A percentile compares a stretch with the other conserved stretches of the same genome.
These are phyloP conservation scores for Trichoderma guizhouense DNA, from an alignment of 2,329 filamentous ascomycete species.

Conservation along the genomic window DNA sequence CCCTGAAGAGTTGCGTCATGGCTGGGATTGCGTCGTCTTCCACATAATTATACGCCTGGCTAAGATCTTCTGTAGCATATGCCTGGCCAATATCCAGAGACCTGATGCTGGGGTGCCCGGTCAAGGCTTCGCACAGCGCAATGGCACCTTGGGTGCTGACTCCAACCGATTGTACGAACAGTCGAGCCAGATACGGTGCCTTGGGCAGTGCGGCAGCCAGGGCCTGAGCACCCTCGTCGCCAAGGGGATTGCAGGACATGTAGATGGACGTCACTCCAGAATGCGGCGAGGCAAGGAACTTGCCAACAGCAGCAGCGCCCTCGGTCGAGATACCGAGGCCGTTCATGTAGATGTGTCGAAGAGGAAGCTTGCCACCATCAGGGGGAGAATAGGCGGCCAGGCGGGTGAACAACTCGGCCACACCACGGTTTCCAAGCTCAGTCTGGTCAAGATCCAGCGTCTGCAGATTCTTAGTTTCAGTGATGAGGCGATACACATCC, in stretches of 20 bases:
- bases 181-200: constrained; percentile 34
- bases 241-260: constrained; percentile 38
- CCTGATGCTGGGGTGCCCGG: constrained; percentile 34
- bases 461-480: constrained; percentile 39
- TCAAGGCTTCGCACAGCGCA: constrained; percentile 37
- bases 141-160: constrained; percentile 39
- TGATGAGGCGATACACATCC: constrained; percentile 44
- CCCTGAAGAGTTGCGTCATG: constrained; percentile 34
- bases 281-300: constrained; percentile 33
- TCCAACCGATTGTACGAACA: constrained; percentile 43
- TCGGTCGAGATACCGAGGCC: constrained; percentile 34
- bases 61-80: constrained; percentile 45
- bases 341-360: constrained; percentile 38
- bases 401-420: constrained; percentile 41
- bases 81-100: constrained; percentile 44
- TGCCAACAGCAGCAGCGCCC: constrained; percentile 31
- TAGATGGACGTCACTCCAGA: constrained; percentile 37
- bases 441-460: constrained; percentile 54
- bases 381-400: constrained; percentile 32
- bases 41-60: constrained; percentile 46
- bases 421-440: constrained; percentile 46
- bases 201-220: constrained; percentile 32
- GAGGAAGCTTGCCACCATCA: constrained; percentile 29
- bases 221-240: constrained; percentile 30
- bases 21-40: constrained; percentile 35